These are phyloP conservation scores for Paraconiothyrium brasiliense DNA, from an alignment of 2,329 filamentous ascomycete genomes.

Conservation along the genomic window DNA sequence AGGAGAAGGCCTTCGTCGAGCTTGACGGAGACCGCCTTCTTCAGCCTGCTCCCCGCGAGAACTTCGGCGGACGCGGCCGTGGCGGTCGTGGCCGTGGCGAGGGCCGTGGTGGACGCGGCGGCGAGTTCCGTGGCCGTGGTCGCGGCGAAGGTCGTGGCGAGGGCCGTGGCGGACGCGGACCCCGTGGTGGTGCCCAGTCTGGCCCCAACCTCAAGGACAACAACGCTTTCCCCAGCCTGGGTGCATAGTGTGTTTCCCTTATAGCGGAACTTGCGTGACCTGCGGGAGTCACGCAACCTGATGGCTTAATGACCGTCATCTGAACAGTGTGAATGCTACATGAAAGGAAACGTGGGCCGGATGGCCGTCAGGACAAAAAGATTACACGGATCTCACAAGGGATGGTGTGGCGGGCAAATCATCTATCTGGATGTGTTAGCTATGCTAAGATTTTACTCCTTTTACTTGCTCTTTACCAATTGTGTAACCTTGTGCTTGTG, in stretches of 20 bases:
- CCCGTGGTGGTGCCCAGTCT: constrained; percentile 53
- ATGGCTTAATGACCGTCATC: constrained; percentile 10
- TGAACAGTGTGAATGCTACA: constrained; percentile 15
- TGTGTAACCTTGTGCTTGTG: neutral
- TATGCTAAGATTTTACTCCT: constrained; percentile 15
- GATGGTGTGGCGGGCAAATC: constrained; percentile 49
- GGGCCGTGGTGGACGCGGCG: constrained; percentile 58
- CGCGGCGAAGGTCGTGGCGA: constrained; percentile 63
- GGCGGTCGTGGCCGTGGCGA: constrained; percentile 63
- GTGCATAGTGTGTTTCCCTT: constrained; percentile 47
- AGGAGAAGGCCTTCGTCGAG: constrained; percentile 88
- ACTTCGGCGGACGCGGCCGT: constrained; percentile 38
- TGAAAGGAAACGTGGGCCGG: constrained; percentile 19
- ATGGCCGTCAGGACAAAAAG: constrained; percentile 26
- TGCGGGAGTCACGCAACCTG: constrained; percentile 8
- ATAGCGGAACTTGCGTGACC: constrained; percentile 19
- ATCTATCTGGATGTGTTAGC: constrained; percentile 19
- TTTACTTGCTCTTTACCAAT: constrained; percentile 9
- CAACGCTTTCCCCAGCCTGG: constrained; percentile 64
- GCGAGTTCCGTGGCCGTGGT: constrained; percentile 61
- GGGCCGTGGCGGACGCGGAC: constrained; percentile 56
- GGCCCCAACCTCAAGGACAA: constrained; percentile 60
- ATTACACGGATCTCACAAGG: constrained; percentile 36
- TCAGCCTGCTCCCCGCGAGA: constrained; percentile 63
- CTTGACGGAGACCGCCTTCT: constrained; percentile 76